Evolutionary conservation across 805 yeast species (phyloP).

Genomic region (Kuraishia cidri): DNA sequence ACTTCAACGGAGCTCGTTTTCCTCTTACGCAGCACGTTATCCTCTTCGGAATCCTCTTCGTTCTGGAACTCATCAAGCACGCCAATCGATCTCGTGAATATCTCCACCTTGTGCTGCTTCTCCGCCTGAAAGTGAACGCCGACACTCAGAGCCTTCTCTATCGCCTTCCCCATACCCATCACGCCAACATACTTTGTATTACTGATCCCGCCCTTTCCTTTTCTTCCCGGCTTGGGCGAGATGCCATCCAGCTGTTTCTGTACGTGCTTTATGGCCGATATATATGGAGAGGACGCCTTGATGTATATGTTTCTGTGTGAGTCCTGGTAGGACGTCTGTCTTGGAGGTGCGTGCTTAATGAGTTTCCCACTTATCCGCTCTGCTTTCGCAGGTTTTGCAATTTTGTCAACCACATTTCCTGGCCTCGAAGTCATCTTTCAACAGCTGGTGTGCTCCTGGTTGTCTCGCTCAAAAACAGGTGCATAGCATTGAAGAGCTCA

Average conservation of each 20-base stretch:
- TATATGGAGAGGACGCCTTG: constrained; percentile 60
- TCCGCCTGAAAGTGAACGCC: constrained; percentile 51
- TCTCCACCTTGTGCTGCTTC: constrained; percentile 41
- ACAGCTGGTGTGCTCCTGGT: no score
- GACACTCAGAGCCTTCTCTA: constrained; percentile 52
- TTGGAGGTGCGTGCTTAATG: constrained; percentile 48
- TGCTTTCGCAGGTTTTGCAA: constrained; percentile 1
- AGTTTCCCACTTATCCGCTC: constrained; percentile 21
- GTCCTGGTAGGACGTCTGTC: constrained; percentile 30
- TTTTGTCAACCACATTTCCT: neutral
- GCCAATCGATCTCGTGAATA: constrained; percentile 53
- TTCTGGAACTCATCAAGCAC: constrained; percentile 61
- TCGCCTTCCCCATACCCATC: constrained; percentile 71
- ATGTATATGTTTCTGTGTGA: constrained; percentile 43
- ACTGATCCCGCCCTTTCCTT: constrained; percentile 8
- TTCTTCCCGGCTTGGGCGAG: constrained; percentile 27
- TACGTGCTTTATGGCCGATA: constrained; percentile 63
- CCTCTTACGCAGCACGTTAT: constrained; percentile 27
- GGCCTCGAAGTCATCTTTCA: neutral
- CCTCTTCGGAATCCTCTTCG: constrained; percentile 15
- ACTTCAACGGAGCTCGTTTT: constrained; percentile 39
- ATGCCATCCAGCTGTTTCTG: constrained; percentile 40
- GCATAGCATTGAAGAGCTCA: neutral
- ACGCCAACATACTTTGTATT: constrained; percentile 39
- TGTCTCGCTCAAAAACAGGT: no score